Evolutionary conservation across 768 basidiomycete species (phyloP).

Genomic region (Mycena vulgaris): DNA sequence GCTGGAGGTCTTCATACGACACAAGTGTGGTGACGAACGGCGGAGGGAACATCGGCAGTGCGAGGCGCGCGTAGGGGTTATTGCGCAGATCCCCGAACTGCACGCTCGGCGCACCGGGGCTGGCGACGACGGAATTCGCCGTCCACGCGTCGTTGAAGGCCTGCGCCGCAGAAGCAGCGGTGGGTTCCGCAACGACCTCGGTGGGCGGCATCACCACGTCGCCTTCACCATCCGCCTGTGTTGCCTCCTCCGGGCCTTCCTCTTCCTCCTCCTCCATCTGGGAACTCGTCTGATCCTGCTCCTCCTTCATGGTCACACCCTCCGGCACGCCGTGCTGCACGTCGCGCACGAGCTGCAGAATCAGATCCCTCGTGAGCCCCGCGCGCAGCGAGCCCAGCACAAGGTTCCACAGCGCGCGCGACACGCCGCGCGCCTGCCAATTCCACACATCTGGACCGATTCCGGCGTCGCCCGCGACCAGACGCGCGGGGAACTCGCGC

Average conservation of each 20-base stretch:
- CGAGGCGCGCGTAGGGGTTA: constrained; percentile 28
- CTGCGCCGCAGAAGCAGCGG: constrained; percentile 38
- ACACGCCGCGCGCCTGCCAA: constrained; percentile 84
- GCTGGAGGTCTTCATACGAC: constrained; percentile 26
- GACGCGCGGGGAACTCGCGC: constrained; percentile 81
- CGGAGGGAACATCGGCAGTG: constrained; percentile 26
- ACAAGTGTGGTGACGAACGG: neutral
- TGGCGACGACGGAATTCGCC: constrained; percentile 64
- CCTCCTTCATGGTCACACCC: neutral
- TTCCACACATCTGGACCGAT: constrained; percentile 79
- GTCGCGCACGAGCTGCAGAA: constrained; percentile 69
- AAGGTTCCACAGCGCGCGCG: constrained; percentile 80
- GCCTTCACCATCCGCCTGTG: constrained; percentile 45
- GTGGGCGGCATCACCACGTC: constrained; percentile 43
- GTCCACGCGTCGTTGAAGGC: constrained; percentile 77
- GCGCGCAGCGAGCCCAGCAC: constrained; percentile 71
- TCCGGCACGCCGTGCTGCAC: constrained; percentile 71
- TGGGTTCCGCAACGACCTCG: neutral
- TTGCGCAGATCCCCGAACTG: constrained; percentile 24
- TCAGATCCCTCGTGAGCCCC: constrained; percentile 74
- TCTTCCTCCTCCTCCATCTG: constrained; percentile 47
- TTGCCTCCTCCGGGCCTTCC: constrained; percentile 53
- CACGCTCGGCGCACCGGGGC: constrained; percentile 35
- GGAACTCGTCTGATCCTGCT: neutral
- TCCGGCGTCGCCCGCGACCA: constrained; percentile 72